A percentile compares a stretch with the other conserved stretches of the same genome.
Evolutionary conservation across 345 rosid species (phyloP).

Genomic region (Eucalyptus lansdowneana): DNA sequence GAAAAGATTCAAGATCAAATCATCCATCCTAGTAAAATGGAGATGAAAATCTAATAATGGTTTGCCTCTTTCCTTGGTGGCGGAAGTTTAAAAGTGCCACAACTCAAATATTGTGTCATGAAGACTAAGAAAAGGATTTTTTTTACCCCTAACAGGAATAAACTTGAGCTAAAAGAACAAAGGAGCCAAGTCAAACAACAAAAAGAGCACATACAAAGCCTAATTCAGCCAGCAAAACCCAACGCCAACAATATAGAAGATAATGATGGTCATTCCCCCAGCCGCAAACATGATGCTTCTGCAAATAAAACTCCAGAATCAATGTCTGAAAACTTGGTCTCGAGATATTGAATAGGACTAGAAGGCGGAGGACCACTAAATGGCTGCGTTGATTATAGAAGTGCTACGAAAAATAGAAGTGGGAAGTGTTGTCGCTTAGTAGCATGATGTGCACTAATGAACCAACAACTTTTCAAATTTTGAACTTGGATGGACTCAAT

Average conservation of each 20-base stretch:
- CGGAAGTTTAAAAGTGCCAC: background rate
- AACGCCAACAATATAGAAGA: background rate
- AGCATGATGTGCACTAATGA: background rate
- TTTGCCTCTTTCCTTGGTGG: background rate
- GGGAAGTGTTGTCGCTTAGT: background rate
- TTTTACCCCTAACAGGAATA: background rate
- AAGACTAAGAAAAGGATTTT: background rate
- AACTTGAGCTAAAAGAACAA: background rate
- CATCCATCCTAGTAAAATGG: background rate
- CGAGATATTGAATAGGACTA: background rate
- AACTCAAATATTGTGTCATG: background rate
- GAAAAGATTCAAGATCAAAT: background rate
- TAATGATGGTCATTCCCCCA: background rate
- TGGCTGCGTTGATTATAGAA: background rate
- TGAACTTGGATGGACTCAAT: background rate
- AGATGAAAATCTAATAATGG: background rate
- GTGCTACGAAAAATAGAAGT: background rate
- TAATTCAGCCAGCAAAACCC: background rate
- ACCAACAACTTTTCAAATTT: background rate
- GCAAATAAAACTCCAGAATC: background rate
- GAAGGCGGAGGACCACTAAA: background rate
- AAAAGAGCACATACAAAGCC: background rate
- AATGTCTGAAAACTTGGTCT: background rate
- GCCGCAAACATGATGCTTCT: background rate
- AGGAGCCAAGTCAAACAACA: background rate